Evolutionary conservation across 176 grass and related monocot species (phyloP).

Genomic region (Phyllostachys edulis): DNA sequence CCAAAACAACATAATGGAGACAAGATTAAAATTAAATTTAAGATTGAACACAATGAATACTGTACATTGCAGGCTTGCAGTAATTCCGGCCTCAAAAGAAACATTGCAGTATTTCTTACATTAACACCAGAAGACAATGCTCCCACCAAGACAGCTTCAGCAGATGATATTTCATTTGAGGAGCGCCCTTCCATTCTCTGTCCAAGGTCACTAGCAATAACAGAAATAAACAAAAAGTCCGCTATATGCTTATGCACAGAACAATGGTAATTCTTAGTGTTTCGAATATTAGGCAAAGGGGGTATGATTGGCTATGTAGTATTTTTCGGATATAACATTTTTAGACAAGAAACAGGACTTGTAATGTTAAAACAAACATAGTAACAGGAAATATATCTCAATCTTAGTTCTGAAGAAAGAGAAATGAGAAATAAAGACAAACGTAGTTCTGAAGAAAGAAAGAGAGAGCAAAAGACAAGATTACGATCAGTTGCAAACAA

Average conservation of each 20-base stretch:
- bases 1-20: background rate
- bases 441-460: no score
- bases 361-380: background rate
- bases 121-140: constrained; percentile 88
- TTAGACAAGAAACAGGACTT: background rate
- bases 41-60: background rate
- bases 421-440: no score
- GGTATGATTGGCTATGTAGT: background rate
- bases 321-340: background rate
- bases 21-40: background rate
- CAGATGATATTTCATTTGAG: constrained; percentile 57
- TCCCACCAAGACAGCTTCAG: constrained; percentile 76
- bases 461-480: no score
- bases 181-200: constrained; percentile 44
- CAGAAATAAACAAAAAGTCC: constrained; percentile 8
- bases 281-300: background rate
- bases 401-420: no score
- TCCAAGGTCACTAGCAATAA: background rate
- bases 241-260: background rate
- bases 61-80: background rate
- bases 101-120: constrained; percentile 31
- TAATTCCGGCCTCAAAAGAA: background rate
- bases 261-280: background rate
- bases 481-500: no score
- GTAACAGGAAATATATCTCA: no score